These are phyloP conservation scores for Trichodelitschia bisporula DNA, from an alignment of 495 filamentous ascomycete species.

Conservation along the genomic window DNA sequence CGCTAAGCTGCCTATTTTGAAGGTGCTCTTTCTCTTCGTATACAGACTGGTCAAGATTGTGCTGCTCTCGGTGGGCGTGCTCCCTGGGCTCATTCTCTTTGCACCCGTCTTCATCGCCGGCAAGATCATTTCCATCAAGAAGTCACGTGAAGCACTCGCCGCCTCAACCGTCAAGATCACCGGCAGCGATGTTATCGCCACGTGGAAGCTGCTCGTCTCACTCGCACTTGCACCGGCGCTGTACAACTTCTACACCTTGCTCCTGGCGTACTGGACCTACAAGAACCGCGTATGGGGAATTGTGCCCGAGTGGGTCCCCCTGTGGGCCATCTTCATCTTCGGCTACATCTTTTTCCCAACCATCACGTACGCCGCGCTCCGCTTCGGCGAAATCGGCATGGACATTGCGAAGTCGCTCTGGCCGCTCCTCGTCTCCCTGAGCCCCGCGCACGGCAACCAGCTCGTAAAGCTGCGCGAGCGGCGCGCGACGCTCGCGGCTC, in stretches of 20 bases:
- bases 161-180: conserved; percentile 86
- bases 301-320: conserved; percentile 54
- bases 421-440: conserved; percentile 70
- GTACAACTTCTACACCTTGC: conserved; percentile 53
- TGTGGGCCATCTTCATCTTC: conserved; percentile 47
- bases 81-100: conserved; percentile 76
- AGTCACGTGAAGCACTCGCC: conserved; percentile 74
- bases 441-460: conserved; percentile 61
- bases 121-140: conserved; percentile 73
- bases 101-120: conserved; percentile 73
- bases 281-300: conserved; percentile 56
- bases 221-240: conserved; percentile 69
- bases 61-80: conserved; percentile 51
- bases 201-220: conserved; percentile 91
- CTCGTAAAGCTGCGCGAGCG: conserved; percentile 53
- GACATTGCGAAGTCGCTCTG: conserved; percentile 89
- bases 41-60: conserved; percentile 58
- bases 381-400: conserved; percentile 94
- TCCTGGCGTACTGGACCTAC: conserved; percentile 57
- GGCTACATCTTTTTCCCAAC: conserved; percentile 60
- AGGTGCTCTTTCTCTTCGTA: conserved; percentile 49
- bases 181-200: conserved; percentile 86
- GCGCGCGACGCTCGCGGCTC: conserved; percentile 46
- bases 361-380: conserved; percentile 72
- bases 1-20: conserved; percentile 52